Evolutionary conservation across 192 early-diverging fungal species (phyloP), one percentile per base, ranked within the genome.

Genomic region (Entomortierella beljakovae): DNA sequence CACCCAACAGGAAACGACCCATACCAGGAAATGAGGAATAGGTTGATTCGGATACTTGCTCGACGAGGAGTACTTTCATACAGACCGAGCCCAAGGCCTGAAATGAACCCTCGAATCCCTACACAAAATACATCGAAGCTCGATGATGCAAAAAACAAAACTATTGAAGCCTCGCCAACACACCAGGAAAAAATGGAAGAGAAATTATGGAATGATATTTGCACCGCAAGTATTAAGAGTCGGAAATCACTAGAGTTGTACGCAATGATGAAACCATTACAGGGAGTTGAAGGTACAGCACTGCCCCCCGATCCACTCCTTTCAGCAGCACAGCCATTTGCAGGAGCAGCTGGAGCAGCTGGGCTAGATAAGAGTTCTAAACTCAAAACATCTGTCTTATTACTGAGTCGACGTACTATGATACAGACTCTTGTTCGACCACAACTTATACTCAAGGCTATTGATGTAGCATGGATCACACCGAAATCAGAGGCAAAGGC

Each of bases 1-100:
- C 15, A 11, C 3, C 11, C 3, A 2, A 46, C 43, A 15, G 43
- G 3, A 4, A 46, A 20, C 1, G 53, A 64, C 28, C 32, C 29
- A 22, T 31, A 58, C 22, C 32, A 40, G 16, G 57, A 65, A 4
- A 34, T 29, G 8, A 50, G 37, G 23, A 38, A 60, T 35, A 74
- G 29, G 32, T 49, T 66, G 3, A 57, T 74, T 7, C 29, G 33
- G 9, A 66, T 65, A 48, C 2, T 74, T 9, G 62, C 62, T 13
- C 56, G 71, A 6, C 28, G 71, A 51, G 71, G 71, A 34, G 34
- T 42, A 5, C 51, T 74, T 20, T 66, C 64, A 9, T 74, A 29
- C 56, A 72, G 42, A 35, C 16, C 54, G 11, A 18, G 43, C 0
- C 0, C 42, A 32, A 13, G 6, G 23, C 37, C 22, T 55, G 59